Conservation (phyloP, 495 filamentous ascomycete genomes). For the Penicillium angulare region DNA sequence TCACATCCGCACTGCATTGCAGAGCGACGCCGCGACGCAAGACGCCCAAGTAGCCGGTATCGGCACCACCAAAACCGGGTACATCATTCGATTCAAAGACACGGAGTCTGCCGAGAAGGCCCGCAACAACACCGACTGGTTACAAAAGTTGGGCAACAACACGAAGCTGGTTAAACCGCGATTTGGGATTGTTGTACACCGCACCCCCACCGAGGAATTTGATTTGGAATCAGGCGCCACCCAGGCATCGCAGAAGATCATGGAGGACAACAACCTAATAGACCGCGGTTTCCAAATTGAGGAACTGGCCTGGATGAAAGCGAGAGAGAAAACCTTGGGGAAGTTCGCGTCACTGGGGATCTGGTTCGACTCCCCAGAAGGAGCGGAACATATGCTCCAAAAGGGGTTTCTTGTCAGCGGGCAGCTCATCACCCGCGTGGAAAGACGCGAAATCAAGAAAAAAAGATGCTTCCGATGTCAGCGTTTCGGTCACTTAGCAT, state of each 20-base stretch:
- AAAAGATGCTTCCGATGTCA: constrained; percentile 28
- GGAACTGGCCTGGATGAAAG: constrained; percentile 22
- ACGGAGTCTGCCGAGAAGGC: constrained; percentile 15
- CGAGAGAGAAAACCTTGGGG: constrained; percentile 17
- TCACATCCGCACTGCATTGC: constrained; percentile 16
- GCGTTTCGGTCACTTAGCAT: constrained; percentile 28
- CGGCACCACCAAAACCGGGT: constrained; percentile 20
- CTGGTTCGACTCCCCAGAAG: constrained; percentile 23
- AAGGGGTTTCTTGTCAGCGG: constrained; percentile 22
- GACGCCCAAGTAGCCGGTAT: constrained; percentile 14
- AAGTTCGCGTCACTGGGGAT: constrained; percentile 19
- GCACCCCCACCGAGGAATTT: constrained; percentile 21
- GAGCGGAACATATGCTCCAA: constrained; percentile 17
- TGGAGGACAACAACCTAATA: constrained; percentile 20
- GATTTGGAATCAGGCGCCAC: constrained; percentile 8
- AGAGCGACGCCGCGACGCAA: constrained; percentile 11
- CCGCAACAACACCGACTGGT: constrained; percentile 14
- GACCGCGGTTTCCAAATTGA: constrained; percentile 20
- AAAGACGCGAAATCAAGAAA: constrained; percentile 17
- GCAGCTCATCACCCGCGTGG: constrained; percentile 19
- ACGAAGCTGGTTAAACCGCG: constrained; percentile 20
- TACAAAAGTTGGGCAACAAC: constrained; percentile 17
- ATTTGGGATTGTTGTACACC: constrained; percentile 21
- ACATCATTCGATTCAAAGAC: constrained; percentile 23
- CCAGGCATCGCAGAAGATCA: constrained; percentile 19